phyloP scores from a whole-genome alignment of 441 rosid genomes.

The Eutrema salsugineum region DNA sequence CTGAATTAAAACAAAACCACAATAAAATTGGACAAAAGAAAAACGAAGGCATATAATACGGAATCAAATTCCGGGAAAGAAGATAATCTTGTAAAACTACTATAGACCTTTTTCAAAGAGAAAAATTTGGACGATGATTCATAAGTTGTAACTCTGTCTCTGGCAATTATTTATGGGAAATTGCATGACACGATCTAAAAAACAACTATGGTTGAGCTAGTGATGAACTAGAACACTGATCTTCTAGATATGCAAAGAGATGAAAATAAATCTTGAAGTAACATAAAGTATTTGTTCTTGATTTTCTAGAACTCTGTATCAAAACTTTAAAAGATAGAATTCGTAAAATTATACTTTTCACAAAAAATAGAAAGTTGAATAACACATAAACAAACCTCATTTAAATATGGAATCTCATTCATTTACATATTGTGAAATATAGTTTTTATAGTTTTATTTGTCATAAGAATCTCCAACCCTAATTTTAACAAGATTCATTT shows the following conservation, averaged over 20 bases:
- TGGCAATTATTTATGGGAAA: not conserved
- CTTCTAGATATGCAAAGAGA: not conserved
- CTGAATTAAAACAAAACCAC: conserved; percentile 7
- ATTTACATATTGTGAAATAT: not conserved
- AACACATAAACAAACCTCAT: not conserved
- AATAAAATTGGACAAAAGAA: not conserved
- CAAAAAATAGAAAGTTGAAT: not conserved
- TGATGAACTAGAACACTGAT: not conserved
- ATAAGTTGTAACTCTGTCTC: not conserved
- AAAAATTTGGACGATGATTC: not conserved
- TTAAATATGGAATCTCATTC: not conserved
- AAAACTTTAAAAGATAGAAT: no score
- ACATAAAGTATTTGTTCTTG: not conserved
- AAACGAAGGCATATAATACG: not conserved
- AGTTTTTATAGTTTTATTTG: not conserved
- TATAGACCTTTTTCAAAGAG: not conserved
- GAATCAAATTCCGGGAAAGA: not conserved
- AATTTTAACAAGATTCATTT: not conserved
- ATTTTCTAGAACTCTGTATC: not conserved
- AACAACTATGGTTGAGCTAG: not conserved
- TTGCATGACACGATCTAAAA: not conserved
- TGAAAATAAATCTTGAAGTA: not conserved
- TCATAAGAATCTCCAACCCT: not conserved
- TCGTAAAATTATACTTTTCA: not conserved
- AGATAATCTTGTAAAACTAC: not conserved